Evolutionary conservation across 1,139 yeast genomes (phyloP).

Genomic region (Pichia inconspicua): DNA sequence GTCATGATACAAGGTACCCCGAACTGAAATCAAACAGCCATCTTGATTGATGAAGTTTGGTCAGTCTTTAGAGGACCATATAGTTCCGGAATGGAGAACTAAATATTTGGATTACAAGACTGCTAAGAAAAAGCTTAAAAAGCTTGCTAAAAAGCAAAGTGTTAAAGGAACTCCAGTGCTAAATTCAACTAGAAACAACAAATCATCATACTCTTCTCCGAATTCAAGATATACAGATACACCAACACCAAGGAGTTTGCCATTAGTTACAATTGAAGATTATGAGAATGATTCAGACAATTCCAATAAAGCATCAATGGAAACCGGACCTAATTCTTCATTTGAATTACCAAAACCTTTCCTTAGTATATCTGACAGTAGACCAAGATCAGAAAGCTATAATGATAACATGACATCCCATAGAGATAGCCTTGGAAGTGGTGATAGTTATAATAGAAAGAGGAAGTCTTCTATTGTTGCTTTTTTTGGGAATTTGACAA

Average conservation of each 20-base stretch:
- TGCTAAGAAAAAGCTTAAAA: constrained; percentile 53
- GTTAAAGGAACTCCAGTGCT: constrained; percentile 5
- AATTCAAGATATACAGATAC: not conserved
- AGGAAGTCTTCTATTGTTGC: constrained; percentile 8
- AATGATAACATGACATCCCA: not conserved
- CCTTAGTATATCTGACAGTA: not conserved
- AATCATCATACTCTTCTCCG: not conserved
- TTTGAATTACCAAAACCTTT: not conserved
- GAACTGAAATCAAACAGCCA: too few relatives aligned
- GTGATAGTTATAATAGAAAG: not conserved
- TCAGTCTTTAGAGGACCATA: constrained; percentile 48
- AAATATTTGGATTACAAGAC: constrained; percentile 71
- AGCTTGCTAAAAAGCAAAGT: constrained; percentile 28
- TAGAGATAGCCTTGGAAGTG: not conserved
- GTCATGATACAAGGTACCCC: too few relatives aligned
- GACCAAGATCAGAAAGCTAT: not conserved
- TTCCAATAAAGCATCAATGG: not conserved
- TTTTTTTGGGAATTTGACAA: constrained; percentile 14
- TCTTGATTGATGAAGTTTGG: constrained; percentile 46
- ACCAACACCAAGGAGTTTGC: not conserved
- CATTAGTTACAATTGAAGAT: not conserved
- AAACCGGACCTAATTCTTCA: not conserved
- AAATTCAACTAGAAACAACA: too few relatives aligned
- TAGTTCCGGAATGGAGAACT: constrained; percentile 82
- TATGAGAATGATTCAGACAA: not conserved